Evolutionary conservation across 2,329 filamentous ascomycete species (phyloP).

Genomic region (Westerdykella aurantiaca): DNA sequence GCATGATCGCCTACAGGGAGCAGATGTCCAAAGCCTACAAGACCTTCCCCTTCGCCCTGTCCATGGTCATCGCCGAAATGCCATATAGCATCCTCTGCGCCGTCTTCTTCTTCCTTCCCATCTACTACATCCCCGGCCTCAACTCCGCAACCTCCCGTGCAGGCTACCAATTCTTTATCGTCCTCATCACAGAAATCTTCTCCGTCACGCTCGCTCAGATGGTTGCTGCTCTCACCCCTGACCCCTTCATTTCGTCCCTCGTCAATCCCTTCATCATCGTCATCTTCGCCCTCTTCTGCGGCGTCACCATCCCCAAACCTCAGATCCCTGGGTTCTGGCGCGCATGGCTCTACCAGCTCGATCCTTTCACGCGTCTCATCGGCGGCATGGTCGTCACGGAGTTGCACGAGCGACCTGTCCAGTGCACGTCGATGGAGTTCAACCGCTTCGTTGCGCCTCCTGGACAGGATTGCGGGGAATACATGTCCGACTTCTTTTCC

Average conservation of each 20-base stretch:
- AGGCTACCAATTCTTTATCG: conserved; percentile 81
- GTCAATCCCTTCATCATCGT: conserved; percentile 80
- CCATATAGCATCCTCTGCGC: conserved; percentile 79
- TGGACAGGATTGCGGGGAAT: conserved; percentile 64
- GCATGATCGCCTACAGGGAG: conserved; percentile 81
- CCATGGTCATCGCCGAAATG: conserved; percentile 76
- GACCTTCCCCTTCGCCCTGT: conserved; percentile 68
- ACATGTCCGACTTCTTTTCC: conserved; percentile 67
- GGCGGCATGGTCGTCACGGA: conserved; percentile 74
- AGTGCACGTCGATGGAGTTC: conserved; percentile 57
- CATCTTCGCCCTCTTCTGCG: conserved; percentile 79
- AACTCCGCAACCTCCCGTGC: conserved; percentile 58
- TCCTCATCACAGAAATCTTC: conserved; percentile 79
- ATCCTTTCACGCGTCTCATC: conserved; percentile 78
- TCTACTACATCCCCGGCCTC: conserved; percentile 82
- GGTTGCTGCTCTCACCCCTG: conserved; percentile 70
- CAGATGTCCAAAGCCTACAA: conserved; percentile 81
- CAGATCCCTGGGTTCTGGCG: conserved; percentile 77
- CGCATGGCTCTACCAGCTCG: conserved; percentile 73
- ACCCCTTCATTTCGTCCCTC: conserved; percentile 70
- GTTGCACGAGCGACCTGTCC: conserved; percentile 59
- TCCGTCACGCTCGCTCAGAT: conserved; percentile 70
- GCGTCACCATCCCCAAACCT: conserved; percentile 72
- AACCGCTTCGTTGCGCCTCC: conserved; percentile 63
- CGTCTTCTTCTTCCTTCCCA: conserved; percentile 70